These are phyloP conservation scores for Chenopodium quinoa DNA, from an alignment of 148 eudicot genomes.

Conservation along the genomic window DNA sequence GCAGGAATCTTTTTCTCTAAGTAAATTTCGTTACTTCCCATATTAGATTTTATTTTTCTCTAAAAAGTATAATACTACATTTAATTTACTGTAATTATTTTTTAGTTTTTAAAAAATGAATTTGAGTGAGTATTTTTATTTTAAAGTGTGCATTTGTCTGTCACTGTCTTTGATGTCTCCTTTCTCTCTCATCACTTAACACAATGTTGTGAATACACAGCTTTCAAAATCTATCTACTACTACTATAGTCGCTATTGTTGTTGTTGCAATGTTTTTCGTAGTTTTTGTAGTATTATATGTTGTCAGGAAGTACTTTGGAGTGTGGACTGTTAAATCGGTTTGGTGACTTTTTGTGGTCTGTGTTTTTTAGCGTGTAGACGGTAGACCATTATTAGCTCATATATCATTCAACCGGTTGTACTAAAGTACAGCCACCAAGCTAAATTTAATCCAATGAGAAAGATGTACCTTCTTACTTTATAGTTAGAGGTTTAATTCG, in stretches of 20 bases:
- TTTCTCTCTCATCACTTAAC: neutral
- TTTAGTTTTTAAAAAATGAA: neutral
- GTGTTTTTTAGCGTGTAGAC: no score
- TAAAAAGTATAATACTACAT: neutral
- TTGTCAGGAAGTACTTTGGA: neutral
- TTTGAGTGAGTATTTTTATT: neutral
- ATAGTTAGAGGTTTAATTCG: no score
- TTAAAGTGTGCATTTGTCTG: neutral
- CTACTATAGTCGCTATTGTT: no score
- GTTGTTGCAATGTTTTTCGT: slow-evolving; percentile 2
- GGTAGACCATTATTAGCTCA: no score
- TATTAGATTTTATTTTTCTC: neutral
- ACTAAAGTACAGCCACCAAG: no score
- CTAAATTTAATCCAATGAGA: no score
- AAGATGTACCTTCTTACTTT: no score
- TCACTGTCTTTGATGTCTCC: neutral
- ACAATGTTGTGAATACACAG: neutral
- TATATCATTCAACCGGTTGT: no score
- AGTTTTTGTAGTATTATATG: neutral
- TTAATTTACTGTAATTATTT: no score
- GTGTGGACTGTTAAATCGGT: neutral
- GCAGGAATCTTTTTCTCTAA: neutral
- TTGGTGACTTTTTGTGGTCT: no score
- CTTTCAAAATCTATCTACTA: neutral
- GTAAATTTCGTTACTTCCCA: neutral